These are phyloP conservation scores for Camellia sinensis DNA, from an alignment of 148 eudicot species.

Conservation along the genomic window DNA sequence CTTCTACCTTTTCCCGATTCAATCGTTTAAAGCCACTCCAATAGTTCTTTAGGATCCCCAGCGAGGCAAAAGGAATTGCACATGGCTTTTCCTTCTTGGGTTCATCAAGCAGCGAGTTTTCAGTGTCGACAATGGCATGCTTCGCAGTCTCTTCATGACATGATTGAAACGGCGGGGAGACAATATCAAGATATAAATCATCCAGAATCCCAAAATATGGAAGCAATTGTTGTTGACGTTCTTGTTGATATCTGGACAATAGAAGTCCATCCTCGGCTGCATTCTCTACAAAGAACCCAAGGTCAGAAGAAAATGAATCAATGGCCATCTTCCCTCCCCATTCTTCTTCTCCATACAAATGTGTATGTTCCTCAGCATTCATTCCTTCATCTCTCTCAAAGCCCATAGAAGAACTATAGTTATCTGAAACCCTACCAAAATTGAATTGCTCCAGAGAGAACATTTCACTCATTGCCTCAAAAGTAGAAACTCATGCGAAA, in stretches of 20 bases:
- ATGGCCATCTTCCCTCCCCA: not conserved
- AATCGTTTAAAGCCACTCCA: constrained; percentile 9
- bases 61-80: constrained; percentile 17
- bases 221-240: constrained; percentile 11
- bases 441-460: not conserved
- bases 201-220: constrained; percentile 6
- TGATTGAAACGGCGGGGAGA: constrained; percentile 14
- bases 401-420: not conserved
- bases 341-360: not conserved
- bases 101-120: not conserved
- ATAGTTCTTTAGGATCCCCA: constrained; percentile 17
- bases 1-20: not conserved
- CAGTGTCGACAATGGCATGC: not conserved
- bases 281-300: constrained; percentile 1
- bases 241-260: not conserved
- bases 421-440: not conserved
- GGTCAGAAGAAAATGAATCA: not conserved
- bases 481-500: not conserved
- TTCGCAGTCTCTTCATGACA: constrained; percentile 21
- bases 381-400: not conserved
- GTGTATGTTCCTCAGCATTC: not conserved
- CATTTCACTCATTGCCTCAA: constrained; percentile 15
- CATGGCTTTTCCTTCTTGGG: not conserved
- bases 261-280: not conserved
- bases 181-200: constrained; percentile 6